These are phyloP conservation scores for Pestalotiopsis sp. DNA, from an alignment of 2,329 filamentous ascomycete genomes.

Conservation along the genomic window DNA sequence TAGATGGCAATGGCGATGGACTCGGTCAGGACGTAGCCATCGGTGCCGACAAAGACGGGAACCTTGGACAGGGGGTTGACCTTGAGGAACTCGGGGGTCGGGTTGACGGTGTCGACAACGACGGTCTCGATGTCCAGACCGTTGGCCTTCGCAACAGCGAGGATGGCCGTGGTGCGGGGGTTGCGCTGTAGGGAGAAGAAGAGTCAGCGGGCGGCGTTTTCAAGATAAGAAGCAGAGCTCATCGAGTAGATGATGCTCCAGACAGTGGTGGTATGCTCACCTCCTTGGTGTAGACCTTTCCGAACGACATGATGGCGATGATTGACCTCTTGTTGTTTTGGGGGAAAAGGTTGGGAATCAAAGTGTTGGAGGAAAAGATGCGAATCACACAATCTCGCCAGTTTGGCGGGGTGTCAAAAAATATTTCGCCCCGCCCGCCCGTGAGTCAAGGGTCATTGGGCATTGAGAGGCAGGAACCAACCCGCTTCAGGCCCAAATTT, in stretches of 20 bases:
- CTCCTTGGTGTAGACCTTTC: conserved; percentile 90
- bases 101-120: conserved; percentile 66
- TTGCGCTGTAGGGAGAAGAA: conserved; percentile 48
- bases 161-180: conserved; percentile 85
- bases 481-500: background rate
- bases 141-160: conserved; percentile 97
- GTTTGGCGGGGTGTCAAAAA: conserved; percentile 6
- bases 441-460: conserved; percentile 1
- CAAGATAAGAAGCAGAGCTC: background rate
- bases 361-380: conserved; percentile 4
- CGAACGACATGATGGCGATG: conserved; percentile 82
- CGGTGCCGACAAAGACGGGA: conserved; percentile 88
- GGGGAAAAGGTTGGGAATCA: conserved; percentile 8
- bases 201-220: conserved; percentile 14
- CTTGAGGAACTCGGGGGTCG: conserved; percentile 79
- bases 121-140: conserved; percentile 88
- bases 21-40: conserved; percentile 90
- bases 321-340: conserved; percentile 27
- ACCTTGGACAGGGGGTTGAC: conserved; percentile 88
- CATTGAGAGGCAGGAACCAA: no score
- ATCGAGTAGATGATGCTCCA: background rate
- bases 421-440: conserved; percentile 3
- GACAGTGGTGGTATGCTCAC: conserved; percentile 50
- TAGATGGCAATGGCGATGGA: conserved; percentile 96
- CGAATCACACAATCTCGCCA: conserved; percentile 1